Percentiles rank a stretch among this genome's conserved stretches.
Evolutionary conservation across 1,284 basidiomycete genomes (phyloP).

Genomic region (Bjerkandera adusta): DNA sequence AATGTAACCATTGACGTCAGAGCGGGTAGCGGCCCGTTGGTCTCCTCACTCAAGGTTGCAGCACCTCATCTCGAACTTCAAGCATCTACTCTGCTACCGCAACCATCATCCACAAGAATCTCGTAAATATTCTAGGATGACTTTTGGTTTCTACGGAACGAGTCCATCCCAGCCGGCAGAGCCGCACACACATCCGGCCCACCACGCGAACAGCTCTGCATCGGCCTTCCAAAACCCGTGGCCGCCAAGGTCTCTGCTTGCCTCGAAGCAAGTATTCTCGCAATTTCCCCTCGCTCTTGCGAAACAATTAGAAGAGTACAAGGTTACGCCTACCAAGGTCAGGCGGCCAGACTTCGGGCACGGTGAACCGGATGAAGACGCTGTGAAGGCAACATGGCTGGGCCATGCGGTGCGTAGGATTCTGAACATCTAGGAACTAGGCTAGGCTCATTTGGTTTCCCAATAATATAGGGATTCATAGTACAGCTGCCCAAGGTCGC

Average conservation of each 20-base stretch:
- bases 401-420: slow-evolving; percentile 31
- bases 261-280: slow-evolving; percentile 14
- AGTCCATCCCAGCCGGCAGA: too few species aligned
- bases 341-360: slow-evolving; percentile 25
- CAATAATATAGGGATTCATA: slow-evolving; percentile 25
- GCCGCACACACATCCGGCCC: too few species aligned
- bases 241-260: slow-evolving; percentile 17
- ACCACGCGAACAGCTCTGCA: slow-evolving; percentile 21
- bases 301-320: slow-evolving; percentile 11
- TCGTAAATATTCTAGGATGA: too few species aligned
- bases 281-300: slow-evolving; percentile 18
- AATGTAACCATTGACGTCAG: too few species aligned
- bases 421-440: background rate
- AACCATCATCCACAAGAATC: too few species aligned
- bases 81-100: too few species aligned
- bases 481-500: slow-evolving; percentile 25
- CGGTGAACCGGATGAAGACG: slow-evolving; percentile 11
- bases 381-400: slow-evolving; percentile 31
- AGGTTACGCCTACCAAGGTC: slow-evolving; percentile 17
- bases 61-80: too few species aligned
- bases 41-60: too few species aligned
- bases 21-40: too few species aligned
- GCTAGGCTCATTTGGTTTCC: background rate
- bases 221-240: slow-evolving; percentile 25
- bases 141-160: too few species aligned